A percentile compares a stretch with the other conserved stretches of the same genome.
These are phyloP conservation scores for Mycosarcoma mackinlayi DNA, from an alignment of 1,284 basidiomycete species.

Conservation along the genomic window DNA sequence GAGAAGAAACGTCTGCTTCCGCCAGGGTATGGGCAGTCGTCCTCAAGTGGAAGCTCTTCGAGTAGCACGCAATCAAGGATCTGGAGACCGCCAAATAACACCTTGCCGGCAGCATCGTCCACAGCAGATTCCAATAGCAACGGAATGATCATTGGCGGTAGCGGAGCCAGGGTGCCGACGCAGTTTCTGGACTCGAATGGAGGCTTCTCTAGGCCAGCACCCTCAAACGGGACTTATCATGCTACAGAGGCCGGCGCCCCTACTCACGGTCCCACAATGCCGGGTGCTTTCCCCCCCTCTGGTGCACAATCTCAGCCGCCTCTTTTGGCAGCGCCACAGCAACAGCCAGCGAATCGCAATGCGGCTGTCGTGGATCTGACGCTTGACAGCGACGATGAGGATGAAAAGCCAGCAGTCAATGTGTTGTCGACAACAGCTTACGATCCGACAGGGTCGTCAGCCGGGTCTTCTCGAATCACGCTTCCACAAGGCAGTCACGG, in stretches of 20 bases:
- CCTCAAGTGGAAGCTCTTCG: neutral
- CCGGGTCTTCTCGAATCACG: neutral
- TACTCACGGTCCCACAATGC: neutral
- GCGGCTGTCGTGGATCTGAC: slow-evolving; percentile 38
- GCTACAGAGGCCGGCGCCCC: neutral
- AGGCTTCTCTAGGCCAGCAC: slow-evolving; percentile 24
- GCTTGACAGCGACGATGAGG: slow-evolving; percentile 37
- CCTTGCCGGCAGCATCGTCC: neutral
- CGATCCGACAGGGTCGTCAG: neutral
- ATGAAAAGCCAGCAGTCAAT: slow-evolving; percentile 13
- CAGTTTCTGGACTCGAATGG: slow-evolving; percentile 49
- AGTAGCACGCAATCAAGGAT: slow-evolving; percentile 12
- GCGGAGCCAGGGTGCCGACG: slow-evolving; percentile 58
- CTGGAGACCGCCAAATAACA: slow-evolving; percentile 9
- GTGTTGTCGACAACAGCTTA: neutral
- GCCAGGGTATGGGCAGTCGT: slow-evolving; percentile 14
- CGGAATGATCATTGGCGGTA: slow-evolving; percentile 49
- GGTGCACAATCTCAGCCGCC: neutral
- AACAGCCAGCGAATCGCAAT: neutral
- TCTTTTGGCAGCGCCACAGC: neutral
- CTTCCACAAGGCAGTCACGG: slow-evolving; percentile 11
- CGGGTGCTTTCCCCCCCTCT: slow-evolving; percentile 10
- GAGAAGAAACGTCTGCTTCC: slow-evolving; percentile 24
- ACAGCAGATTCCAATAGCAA: neutral
- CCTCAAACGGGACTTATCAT: neutral